Percentiles rank a stretch among this genome's conserved stretches.
Conservation (phyloP, 495 filamentous ascomycete species). For the Clavariopsis aquatica region DNA sequence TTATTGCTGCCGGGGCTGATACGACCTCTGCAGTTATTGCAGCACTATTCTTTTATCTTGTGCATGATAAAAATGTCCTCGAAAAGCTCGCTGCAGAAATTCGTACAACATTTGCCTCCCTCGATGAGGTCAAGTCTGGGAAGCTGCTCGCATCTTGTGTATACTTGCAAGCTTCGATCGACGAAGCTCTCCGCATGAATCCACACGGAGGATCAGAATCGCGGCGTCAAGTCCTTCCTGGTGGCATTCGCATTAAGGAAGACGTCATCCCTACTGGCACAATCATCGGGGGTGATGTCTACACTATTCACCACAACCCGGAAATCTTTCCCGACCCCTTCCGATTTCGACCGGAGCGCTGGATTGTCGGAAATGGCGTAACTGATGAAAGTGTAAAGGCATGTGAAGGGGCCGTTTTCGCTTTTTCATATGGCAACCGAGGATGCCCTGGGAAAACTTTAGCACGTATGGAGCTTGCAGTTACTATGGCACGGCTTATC, state of each 20-base stretch:
- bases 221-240: conserved; percentile 13
- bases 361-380: conserved; percentile 40
- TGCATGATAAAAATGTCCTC: neutral
- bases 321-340: conserved; percentile 14
- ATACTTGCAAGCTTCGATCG: conserved; percentile 15
- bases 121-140: conserved; percentile 17
- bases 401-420: conserved; percentile 15
- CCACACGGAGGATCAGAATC: neutral
- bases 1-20: conserved; percentile 16
- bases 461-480: conserved; percentile 13
- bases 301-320: conserved; percentile 17
- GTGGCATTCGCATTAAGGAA: conserved; percentile 7
- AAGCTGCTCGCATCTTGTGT: conserved; percentile 5
- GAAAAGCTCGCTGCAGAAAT: conserved; percentile 14
- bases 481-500: conserved; percentile 19
- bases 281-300: conserved; percentile 7
- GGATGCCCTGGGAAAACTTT: conserved; percentile 13
- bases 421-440: conserved; percentile 18
- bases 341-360: conserved; percentile 37
- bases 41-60: conserved; percentile 17
- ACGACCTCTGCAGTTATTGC: conserved; percentile 21
- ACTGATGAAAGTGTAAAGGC: conserved; percentile 12
- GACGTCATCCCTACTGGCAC: neutral
- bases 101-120: conserved; percentile 10
- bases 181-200: conserved; percentile 26